phyloP scores from a whole-genome alignment of 768 basidiomycete species.

The Boletus rubropictus region DNA sequence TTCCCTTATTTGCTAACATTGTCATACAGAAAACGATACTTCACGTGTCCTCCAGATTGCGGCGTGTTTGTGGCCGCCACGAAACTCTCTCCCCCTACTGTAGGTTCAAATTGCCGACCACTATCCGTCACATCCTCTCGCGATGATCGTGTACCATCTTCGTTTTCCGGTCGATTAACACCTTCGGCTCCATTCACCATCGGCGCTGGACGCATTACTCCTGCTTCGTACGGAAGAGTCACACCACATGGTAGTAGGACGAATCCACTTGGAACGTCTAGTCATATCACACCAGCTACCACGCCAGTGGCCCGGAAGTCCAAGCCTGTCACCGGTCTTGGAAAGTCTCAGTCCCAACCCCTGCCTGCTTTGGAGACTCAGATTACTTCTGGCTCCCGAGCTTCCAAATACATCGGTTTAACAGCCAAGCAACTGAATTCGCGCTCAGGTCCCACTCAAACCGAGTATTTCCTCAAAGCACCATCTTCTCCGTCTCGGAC shows the following conservation, averaged over 20 bases:
- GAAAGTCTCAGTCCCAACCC: conserved; percentile 29
- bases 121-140: conserved; percentile 76
- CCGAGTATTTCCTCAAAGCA: conserved; percentile 23
- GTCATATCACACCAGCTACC: conserved; percentile 43
- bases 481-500: conserved; percentile 35
- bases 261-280: conserved; percentile 31
- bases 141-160: conserved; percentile 40
- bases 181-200: conserved; percentile 37
- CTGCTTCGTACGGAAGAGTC: conserved; percentile 43
- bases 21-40: conserved; percentile 66
- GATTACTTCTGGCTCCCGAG: conserved; percentile 79
- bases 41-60: conserved; percentile 74
- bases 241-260: conserved; percentile 29
- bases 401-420: conserved; percentile 78
- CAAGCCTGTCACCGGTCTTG: conserved; percentile 29
- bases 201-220: conserved; percentile 49
- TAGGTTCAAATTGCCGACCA: conserved; percentile 56
- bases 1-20: conserved; percentile 10
- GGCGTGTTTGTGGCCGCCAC: conserved; percentile 85
- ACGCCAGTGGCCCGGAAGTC: conserved; percentile 30
- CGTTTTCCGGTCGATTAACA: conserved; percentile 41
- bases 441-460: conserved; percentile 24
- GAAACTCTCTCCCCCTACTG: conserved; percentile 77
- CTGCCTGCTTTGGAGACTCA: conserved; percentile 29
- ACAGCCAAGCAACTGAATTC: conserved; percentile 75